Evolutionary conservation across 2,329 filamentous ascomycete genomes (phyloP), one percentile per base, ranked within the genome.

Genomic region (Aspergillus bombycis): DNA sequence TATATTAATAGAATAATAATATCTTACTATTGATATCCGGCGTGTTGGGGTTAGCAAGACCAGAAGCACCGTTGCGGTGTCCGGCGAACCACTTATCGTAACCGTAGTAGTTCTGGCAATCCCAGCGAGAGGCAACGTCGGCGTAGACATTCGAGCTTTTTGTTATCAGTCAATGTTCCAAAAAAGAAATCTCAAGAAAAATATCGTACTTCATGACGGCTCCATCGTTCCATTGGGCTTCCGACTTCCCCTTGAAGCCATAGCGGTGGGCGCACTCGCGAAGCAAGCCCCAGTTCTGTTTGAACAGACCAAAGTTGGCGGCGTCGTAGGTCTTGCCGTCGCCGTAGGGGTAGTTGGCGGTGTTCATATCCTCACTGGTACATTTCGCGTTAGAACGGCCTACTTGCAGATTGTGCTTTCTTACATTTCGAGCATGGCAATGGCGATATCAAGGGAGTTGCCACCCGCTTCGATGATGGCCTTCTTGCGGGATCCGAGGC

Each of bases 371-470:
- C 16, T 52, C 48, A 9, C 48, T 52, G 28, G 19, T 32, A 4
- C 8, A 5, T 12, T 16, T n/a, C 16, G 26, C n/a, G 48, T 52
- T 52, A 52, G 48, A 2, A 52, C 0, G 1, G 16, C 30, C 11
- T 11, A 1, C 10, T 52, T 32, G 26, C 8, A 28, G 3, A 28
- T n/a, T 9, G 4, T 4, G 48, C 0, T 38, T 11, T 12, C 65
- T 54, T 72, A 70, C 36, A 70, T 73, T 61, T 76, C 72, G 12
- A 76, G 67, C 73, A 75, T 75, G 8, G 74, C 73, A 57, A 76
- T 75, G 32, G 73, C 74, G 1, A 75, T 53, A 55, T 76, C 74
- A 3, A 74, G 64, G n/a, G 70, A 70, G 62, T 66, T 70, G 5
- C 72, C 74, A 10, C 73, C 72, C 4, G 68, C 69, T 19, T 57